Evolutionary conservation across 2,329 filamentous ascomycete genomes (phyloP).

Genomic region (Fusarium zealandicum): DNA sequence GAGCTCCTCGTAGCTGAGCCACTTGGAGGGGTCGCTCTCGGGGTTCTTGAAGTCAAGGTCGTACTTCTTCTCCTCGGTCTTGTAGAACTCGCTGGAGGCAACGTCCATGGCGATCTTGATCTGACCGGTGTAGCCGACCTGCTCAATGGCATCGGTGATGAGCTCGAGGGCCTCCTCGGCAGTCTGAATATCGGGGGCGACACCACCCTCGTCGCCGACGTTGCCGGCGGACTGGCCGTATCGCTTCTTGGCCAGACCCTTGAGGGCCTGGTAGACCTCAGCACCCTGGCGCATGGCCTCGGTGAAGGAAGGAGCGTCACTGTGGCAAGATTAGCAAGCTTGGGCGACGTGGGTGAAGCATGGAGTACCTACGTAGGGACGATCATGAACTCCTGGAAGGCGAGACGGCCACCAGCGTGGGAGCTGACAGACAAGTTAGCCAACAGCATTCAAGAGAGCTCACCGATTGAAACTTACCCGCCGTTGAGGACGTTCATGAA

Average conservation of each 20-base stretch:
- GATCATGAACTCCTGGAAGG: conserved; percentile 98
- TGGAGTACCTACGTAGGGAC: conserved; percentile 71
- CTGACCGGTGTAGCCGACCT: conserved; percentile 94
- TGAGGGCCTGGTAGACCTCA: conserved; percentile 98
- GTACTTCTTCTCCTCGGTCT: conserved; percentile 97
- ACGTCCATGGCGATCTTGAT: conserved; percentile 99
- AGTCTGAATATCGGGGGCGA: conserved; percentile 98
- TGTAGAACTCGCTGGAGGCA: conserved; percentile 99
- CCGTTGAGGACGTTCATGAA: conserved; percentile 96
- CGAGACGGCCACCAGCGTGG: conserved; percentile 94
- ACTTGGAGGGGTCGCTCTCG: conserved; percentile 93
- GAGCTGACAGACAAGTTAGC: conserved; percentile 61
- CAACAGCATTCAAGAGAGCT: background rate
- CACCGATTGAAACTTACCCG: conserved; percentile 50
- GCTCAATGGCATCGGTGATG: conserved; percentile 92
- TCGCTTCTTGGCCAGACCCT: conserved; percentile 97
- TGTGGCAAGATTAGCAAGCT: conserved; percentile 44
- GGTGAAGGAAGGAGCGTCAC: conserved; percentile 85
- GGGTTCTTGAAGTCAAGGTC: conserved; percentile 99
- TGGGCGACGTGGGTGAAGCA: background rate
- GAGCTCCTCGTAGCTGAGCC: conserved; percentile 98
- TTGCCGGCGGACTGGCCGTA: conserved; percentile 99
- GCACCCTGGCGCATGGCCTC: conserved; percentile 96
- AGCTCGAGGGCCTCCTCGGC: conserved; percentile 96
- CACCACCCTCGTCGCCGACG: conserved; percentile 99